Base-by-base conservation (phyloP, 495 filamentous ascomycete species). In the Trichoderma erinaceum region DNA sequence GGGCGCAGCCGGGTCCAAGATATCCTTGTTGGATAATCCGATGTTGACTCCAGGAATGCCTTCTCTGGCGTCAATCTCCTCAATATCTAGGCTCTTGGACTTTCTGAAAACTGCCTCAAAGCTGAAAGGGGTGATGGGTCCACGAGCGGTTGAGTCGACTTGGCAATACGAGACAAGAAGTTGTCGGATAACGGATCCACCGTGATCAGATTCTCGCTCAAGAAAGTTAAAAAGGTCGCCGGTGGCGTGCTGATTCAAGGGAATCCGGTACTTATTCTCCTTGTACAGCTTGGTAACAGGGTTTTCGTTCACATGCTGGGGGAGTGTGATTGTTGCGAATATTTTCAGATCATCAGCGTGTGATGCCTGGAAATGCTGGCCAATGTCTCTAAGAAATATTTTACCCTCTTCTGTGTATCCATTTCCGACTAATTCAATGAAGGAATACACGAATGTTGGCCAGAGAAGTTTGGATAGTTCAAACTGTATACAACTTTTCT, bases 391-490 rank as follows among this genome's bases (percentile, higher is more conserved):
- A 64, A 96, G 88, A 71, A 96, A 92, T 4, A 83, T 76, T 69
- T 89, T 84, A 16, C 87, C 87, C 65, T 96, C 92, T 44, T 84
- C 85, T 23, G 82, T 78, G 70, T 89, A 90, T 69, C 85, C 87
- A 13, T 91, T 87, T n/a, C 79, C 80, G n/a, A 93, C 84, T 63
- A 97, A 87, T 70, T 91, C 85, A 8, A 98, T 78, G 73, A 91
- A 97, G 0, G 92, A 95, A 77, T 99, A 94, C 25, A 97, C 90
- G 73, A 97, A 98, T 0, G 96, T 79, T 1, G 95, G 96, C 91
- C 93, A 99, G 32, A 94, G 80, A 13, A 98, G 80, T 56, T 93
- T 90, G 66, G 83, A 78, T 0, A 99, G 84, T 76, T 98, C 95
- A n/a, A 92, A 91, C 89, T 93, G 70, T 29, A 15, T 5, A 35